These are phyloP conservation scores for Skeletonema tropicum DNA, from an alignment of 108 stramenopile species.

Conservation along the genomic window DNA sequence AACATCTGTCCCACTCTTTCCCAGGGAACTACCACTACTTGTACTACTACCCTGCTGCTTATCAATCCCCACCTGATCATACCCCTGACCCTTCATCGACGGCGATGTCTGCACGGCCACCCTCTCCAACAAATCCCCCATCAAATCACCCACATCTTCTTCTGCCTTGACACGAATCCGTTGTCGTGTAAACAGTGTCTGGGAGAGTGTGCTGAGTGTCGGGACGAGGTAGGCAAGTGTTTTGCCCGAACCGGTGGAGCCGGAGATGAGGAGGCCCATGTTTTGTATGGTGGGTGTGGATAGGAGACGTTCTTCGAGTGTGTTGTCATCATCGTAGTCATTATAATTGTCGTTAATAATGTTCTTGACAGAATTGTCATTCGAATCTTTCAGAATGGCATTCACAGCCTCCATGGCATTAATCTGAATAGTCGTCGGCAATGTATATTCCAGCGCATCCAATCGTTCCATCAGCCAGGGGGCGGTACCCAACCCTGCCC, in stretches of 20 bases:
- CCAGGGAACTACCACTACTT: slow-evolving; percentile 59
- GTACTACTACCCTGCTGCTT: slow-evolving; percentile 28
- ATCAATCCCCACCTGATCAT: slow-evolving; percentile 49
- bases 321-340: slow-evolving; percentile 29
- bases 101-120: slow-evolving; percentile 75
- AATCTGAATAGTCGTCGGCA: slow-evolving; percentile 90
- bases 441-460: slow-evolving; percentile 67
- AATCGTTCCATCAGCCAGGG: slow-evolving; percentile 85
- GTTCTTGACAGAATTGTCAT: not conserved
- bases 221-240: slow-evolving; percentile 84
- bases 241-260: slow-evolving; percentile 65
- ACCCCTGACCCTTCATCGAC: slow-evolving; percentile 55
- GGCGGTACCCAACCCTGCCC: slow-evolving; percentile 79
- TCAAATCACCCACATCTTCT: slow-evolving; percentile 76
- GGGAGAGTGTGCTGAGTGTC: slow-evolving; percentile 71
- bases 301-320: slow-evolving; percentile 65
- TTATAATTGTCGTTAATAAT: not conserved
- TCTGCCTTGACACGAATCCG: slow-evolving; percentile 77
- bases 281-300: slow-evolving; percentile 17
- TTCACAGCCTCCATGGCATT: slow-evolving; percentile 85
- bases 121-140: slow-evolving; percentile 72
- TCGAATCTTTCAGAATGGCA: slow-evolving; percentile 50
- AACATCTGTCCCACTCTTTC: slow-evolving; percentile 78
- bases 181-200: slow-evolving; percentile 77
- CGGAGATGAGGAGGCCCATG: slow-evolving; percentile 77